Evolutionary conservation across 2,329 filamentous ascomycete genomes (phyloP), one percentile per base, ranked within the genome.

Genomic region (Beauveria medogensis): DNA sequence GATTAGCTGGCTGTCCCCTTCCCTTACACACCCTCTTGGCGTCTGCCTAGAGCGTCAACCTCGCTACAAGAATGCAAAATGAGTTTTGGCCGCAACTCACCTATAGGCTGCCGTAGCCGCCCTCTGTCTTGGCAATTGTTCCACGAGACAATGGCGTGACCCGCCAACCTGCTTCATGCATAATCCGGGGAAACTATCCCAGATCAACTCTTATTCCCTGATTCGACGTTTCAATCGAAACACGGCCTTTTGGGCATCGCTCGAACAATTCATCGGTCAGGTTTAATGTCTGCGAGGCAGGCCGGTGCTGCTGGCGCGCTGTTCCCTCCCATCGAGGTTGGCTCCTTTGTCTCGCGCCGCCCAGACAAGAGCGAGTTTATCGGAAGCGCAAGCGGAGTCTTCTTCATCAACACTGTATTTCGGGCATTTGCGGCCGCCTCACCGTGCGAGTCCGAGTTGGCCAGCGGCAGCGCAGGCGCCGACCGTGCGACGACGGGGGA

Each of bases 331-430:
- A 57, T 57, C 44, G 55, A 57, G 28, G 55, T 57, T 10, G 55
- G 55, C 44, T 57, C 55, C 2, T 57, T 57, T 8, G 55, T 57
- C 28, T 57, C 55, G 28, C 55, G 28, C 14, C 55, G 55, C 10
- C 44, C 26, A 6, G 55, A 57, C 44, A 75, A 78, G 62, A 80
- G 78, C 55, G 74, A 80, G 58, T 82, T 81, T 65, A 77, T 82
- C 34, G 80, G 80, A 28, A 80, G 77, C 65, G 78, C 78, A 14
- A 80, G 76, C 46, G 80, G 80, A 3, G 77, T 82, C 50, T 82
- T 77, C 68, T 82, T 82, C 67, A 74, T 79, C 65, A 80, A 82
- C 62, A 82, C 80, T 1, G 80, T 82, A 60, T 77, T 77, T 47
- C 74, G 75, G 37, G 78, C 79, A n/a, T 82, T 82, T 66, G 75